Conservation (phyloP, 2,329 filamentous ascomycete genomes). For the Colletotrichum sp. region DNA sequence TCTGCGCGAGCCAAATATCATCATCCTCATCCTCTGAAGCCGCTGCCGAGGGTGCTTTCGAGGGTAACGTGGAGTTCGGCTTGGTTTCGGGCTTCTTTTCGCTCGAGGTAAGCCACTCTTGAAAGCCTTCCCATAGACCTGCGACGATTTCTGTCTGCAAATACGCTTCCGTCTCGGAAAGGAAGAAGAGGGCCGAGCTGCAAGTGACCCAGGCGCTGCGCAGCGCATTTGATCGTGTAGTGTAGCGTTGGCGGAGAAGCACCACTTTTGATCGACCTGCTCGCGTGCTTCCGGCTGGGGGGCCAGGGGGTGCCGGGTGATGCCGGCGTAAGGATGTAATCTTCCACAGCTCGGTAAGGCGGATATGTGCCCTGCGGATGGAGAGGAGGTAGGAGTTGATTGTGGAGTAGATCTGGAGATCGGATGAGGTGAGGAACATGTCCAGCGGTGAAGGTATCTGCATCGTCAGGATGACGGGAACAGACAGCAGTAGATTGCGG, state of each 20-base stretch:
- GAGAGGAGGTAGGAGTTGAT: constrained; percentile 88
- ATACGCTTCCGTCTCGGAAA: constrained; percentile 86
- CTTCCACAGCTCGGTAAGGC: constrained; percentile 86
- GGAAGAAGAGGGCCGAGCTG: constrained; percentile 85
- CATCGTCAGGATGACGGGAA: constrained; percentile 73
- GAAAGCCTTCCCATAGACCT: constrained; percentile 81
- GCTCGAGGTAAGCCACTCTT: constrained; percentile 70
- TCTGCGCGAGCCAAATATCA: constrained; percentile 46
- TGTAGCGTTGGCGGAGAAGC: constrained; percentile 68
- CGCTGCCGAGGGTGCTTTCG: background rate
- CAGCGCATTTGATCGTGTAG: constrained; percentile 68
- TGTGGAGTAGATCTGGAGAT: constrained; percentile 80
- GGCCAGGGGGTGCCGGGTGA: constrained; percentile 73
- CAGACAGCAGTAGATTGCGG: constrained; percentile 81
- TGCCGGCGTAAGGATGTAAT: constrained; percentile 78
- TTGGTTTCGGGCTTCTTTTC: constrained; percentile 24
- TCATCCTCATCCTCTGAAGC: constrained; percentile 22
- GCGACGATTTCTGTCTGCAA: constrained; percentile 89
- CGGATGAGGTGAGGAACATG: constrained; percentile 79
- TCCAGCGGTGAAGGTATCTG: constrained; percentile 82
- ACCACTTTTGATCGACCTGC: constrained; percentile 65
- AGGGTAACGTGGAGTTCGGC: background rate
- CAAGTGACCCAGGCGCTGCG: constrained; percentile 89
- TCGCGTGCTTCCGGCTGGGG: constrained; percentile 65
- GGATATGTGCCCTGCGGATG: constrained; percentile 83